Base-by-base conservation (phyloP, 306 rosid genomes). In the Sindora glabra region DNA sequence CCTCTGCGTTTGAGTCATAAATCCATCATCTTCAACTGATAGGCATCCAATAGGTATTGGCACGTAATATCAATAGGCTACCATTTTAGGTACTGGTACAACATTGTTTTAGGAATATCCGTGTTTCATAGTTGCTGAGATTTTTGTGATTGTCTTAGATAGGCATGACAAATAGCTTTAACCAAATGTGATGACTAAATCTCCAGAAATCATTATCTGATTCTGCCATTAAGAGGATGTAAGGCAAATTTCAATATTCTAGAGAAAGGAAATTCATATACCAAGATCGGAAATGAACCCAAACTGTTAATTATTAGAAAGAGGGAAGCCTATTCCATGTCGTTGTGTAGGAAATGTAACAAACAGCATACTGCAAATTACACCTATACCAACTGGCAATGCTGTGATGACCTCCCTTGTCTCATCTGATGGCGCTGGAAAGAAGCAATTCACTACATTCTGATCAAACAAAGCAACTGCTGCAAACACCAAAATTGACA, bases 301-400 rank as follows among this genome's bases (percentile, higher is more conserved):
- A 8, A 38, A 42, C 2, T 6, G 47, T 68, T 56, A 80, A 50
- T 54, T 69, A 37, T 72, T 11, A 14, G 86, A 73, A 37, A 80
- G 77, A 27, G 86, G 80, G 67, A 87, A 87, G 60, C 96, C 97
- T 71, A 90, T 80, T 36, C 94, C 97, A 64, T 87, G 94, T 38
- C 97, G 81, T 14, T 59, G 46, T 10, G 81, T 55, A 14, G 97
- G 97, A 38, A 85, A 85, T 6, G 48, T 48, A 73, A 87, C 64
- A 51, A 87, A 82, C 41, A 87, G 65, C 63, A 78, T 62, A 63
- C 96, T 71, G 32, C 89, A 68, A 2, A 81, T 50, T 11, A 80
- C 76, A 12, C 90, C 94, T 24, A 83, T 70, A 3, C 80, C 95
- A 22, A 87, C 82, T 1, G 95, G 97, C 59, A 87, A 41, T n/a